Evolutionary conservation across 2,329 filamentous ascomycete species (phyloP).

Genomic region (Trichophyton simii): DNA sequence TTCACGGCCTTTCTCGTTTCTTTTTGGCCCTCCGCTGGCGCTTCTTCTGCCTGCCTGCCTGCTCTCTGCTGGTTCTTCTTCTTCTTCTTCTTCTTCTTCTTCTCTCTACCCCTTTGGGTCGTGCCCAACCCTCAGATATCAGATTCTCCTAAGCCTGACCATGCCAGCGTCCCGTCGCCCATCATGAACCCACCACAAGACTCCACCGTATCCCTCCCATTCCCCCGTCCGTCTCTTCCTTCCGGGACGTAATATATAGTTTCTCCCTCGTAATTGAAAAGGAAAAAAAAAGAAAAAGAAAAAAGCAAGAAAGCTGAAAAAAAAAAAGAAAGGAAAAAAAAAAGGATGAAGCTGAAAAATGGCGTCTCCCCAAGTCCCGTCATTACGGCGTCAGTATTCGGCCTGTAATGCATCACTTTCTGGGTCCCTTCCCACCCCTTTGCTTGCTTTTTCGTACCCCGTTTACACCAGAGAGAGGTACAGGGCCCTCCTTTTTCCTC

Average conservation of each 20-base stretch:
- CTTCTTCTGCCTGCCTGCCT: neutral
- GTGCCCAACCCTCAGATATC: constrained; percentile 4
- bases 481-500: neutral
- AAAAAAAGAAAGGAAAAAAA: neutral
- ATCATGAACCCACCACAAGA: neutral
- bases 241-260: neutral
- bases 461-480: neutral
- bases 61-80: neutral
- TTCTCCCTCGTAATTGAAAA: neutral
- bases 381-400: constrained; percentile 1
- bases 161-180: constrained; percentile 3
- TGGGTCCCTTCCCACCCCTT: neutral
- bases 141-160: neutral
- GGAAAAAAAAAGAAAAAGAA: too few relatives aligned
- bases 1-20: neutral
- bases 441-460: neutral
- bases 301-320: too few relatives aligned
- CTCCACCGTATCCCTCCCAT: neutral
- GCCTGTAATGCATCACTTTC: neutral
- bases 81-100: too few relatives aligned
- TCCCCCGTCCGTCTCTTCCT: constrained; percentile 1
- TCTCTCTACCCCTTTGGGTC: neutral
- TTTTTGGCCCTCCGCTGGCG: neutral
- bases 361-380: neutral
- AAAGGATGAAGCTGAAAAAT: too few relatives aligned